Evolutionary conservation across 495 filamentous ascomycete genomes (phyloP).

Genomic region (Daldinia decipiens): DNA sequence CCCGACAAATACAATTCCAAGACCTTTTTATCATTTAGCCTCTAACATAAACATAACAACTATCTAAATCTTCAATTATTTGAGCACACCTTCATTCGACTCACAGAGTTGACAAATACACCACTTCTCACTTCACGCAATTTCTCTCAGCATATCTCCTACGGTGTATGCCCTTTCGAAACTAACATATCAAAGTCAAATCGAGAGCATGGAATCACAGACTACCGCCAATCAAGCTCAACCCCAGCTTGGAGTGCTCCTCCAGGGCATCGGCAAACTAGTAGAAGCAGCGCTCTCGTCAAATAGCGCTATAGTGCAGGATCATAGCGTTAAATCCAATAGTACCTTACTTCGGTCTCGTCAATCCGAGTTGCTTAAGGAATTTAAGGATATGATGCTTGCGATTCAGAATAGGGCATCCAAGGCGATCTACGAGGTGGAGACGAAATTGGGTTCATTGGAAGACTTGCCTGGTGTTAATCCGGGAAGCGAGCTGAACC

Average conservation of each 20-base stretch:
- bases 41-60: no score
- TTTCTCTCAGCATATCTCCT: neutral
- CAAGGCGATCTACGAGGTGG: slow-evolving; percentile 19
- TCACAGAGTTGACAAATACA: neutral
- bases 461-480: slow-evolving; percentile 19
- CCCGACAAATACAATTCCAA: neutral
- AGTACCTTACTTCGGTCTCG: neutral
- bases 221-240: neutral
- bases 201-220: neutral
- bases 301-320: neutral
- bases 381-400: slow-evolving; percentile 30
- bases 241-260: slow-evolving; percentile 12
- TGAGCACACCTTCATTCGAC: no score
- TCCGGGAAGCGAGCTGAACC: slow-evolving; percentile 15
- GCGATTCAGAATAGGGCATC: slow-evolving; percentile 20
- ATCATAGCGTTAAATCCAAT: neutral
- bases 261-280: slow-evolving; percentile 27
- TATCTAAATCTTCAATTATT: no score
- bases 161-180: neutral
- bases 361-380: slow-evolving; percentile 12
- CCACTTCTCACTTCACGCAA: neutral
- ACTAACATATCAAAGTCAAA: neutral
- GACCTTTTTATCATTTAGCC: no score
- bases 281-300: slow-evolving; percentile 8
- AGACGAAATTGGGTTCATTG: slow-evolving; percentile 6